Percentiles rank a stretch among this genome's conserved stretches.
Conservation (phyloP, 495 filamentous ascomycete genomes). For the Neurospora intermedia region DNA sequence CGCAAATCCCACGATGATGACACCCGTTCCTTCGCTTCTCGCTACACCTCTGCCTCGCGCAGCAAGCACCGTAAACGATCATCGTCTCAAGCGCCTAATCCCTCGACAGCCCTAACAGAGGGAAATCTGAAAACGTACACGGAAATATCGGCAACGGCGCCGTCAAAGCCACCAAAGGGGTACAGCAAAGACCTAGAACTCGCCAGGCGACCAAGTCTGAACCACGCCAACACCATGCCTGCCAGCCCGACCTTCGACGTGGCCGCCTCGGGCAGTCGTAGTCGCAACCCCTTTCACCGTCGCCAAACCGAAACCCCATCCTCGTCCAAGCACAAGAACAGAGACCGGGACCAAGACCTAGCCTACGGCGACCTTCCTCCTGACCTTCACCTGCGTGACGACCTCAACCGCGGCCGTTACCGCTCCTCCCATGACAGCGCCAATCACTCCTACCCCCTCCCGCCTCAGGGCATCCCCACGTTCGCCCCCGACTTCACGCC, state of each 20-base stretch:
- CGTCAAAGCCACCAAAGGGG: conserved; percentile 27
- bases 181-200: conserved; percentile 31
- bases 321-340: conserved; percentile 29
- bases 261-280: neutral
- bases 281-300: neutral
- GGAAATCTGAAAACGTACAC: conserved; percentile 32
- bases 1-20: conserved; percentile 27
- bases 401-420: conserved; percentile 28
- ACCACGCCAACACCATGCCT: conserved; percentile 19
- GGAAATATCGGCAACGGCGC: conserved; percentile 31
- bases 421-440: neutral
- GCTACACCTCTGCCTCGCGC: conserved; percentile 24
- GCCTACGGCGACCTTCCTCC: conserved; percentile 70
- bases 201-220: conserved; percentile 23
- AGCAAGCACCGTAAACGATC: conserved; percentile 15
- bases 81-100: conserved; percentile 11
- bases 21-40: conserved; percentile 27
- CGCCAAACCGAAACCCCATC: conserved; percentile 11
- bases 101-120: conserved; percentile 24
- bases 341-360: conserved; percentile 74
- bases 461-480: neutral
- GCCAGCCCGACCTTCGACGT: conserved; percentile 3
- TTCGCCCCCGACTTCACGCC: conserved; percentile 12
- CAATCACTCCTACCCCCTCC: neutral
- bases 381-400: conserved; percentile 31